These are phyloP conservation scores for Pyrus betulifolia DNA, from an alignment of 306 rosid genomes.

Conservation along the genomic window DNA sequence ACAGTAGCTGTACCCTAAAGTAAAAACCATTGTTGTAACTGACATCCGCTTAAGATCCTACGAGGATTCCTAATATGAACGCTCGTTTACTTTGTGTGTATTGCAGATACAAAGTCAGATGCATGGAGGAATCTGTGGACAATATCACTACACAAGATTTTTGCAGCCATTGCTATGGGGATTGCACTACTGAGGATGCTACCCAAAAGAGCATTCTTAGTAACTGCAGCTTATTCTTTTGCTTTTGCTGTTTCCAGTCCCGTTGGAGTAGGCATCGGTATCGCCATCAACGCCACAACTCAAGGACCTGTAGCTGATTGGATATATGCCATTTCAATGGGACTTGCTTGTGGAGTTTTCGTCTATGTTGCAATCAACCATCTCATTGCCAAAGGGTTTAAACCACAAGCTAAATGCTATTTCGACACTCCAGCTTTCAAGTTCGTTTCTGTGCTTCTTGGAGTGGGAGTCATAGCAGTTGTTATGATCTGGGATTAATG, in stretches of 20 bases:
- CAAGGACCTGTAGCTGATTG: constrained; percentile 61
- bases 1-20: not conserved
- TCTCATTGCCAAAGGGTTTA: constrained; percentile 64
- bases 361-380: constrained; percentile 75
- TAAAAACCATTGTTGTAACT: not conserved
- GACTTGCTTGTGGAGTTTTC: constrained; percentile 69
- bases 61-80: not conserved
- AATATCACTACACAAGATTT: constrained; percentile 68
- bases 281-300: constrained; percentile 63
- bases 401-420: constrained; percentile 20
- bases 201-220: constrained; percentile 54
- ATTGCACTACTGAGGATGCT: constrained; percentile 64
- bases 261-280: constrained; percentile 70
- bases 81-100: not conserved
- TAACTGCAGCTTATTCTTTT: constrained; percentile 42
- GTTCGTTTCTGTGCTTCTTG: constrained; percentile 62
- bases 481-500: constrained; percentile 73
- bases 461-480: constrained; percentile 55
- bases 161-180: constrained; percentile 82
- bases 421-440: constrained; percentile 48
- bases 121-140: constrained; percentile 89
- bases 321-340: constrained; percentile 70
- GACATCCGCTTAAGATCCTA: not conserved
- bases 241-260: constrained; percentile 75
- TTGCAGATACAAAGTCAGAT: constrained; percentile 42